Evolutionary conservation across 148 eudicot genomes (phyloP).

Genomic region (Spergularia bocconei): DNA sequence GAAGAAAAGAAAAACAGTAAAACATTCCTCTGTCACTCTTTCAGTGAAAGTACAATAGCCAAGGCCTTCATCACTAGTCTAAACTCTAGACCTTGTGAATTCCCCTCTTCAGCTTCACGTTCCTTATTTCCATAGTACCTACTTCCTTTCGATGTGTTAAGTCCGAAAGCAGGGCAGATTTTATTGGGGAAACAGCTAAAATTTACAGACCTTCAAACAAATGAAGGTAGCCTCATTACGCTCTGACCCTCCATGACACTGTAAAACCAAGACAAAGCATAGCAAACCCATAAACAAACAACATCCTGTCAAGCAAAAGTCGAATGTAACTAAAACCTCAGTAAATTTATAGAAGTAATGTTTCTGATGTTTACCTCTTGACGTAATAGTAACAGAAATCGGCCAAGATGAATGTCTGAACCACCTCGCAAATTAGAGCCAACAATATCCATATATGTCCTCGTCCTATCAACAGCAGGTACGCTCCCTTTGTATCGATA

Average conservation of each 20-base stretch:
- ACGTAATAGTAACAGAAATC: conserved; percentile 87
- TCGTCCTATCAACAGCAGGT: conserved; percentile 43
- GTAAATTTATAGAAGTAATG: background rate
- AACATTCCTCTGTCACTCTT: too few species aligned
- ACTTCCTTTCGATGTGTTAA: background rate
- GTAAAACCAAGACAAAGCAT: conserved; percentile 19
- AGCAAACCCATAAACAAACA: background rate
- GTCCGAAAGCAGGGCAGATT: background rate
- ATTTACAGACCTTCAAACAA: conserved; percentile 18
- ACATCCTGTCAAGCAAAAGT: background rate
- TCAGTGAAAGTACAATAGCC: too few species aligned
- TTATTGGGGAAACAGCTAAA: background rate
- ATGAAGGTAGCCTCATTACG: conserved; percentile 48
- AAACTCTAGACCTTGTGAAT: background rate
- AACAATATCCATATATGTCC: conserved; percentile 62
- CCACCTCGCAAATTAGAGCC: conserved; percentile 55
- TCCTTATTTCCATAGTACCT: background rate
- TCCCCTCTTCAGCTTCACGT: background rate
- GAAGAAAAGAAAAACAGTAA: too few species aligned
- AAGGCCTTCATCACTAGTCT: too few species aligned
- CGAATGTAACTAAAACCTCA: too few species aligned
- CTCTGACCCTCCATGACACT: conserved; percentile 61
- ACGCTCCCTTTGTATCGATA: conserved; percentile 55
- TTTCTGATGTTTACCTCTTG: conserved; percentile 47
- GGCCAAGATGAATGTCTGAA: conserved; percentile 83